Conservation (phyloP, 129 eudicot genomes). For the Flaveria ramosissima region DNA sequence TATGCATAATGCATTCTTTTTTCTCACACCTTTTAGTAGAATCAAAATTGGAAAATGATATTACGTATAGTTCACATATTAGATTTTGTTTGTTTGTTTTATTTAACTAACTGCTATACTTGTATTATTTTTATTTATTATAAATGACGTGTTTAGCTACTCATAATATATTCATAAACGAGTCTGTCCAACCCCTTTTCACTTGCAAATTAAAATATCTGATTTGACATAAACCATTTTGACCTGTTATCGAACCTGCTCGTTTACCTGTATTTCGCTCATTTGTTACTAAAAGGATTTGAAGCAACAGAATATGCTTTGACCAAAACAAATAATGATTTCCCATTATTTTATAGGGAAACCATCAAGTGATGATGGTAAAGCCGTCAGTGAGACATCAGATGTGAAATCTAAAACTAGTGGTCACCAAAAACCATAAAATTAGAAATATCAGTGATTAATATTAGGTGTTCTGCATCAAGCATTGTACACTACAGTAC, state of each 20-base stretch:
- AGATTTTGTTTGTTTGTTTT: no score
- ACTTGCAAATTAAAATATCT: neutral
- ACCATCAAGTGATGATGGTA: neutral
- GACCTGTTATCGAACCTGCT: neutral
- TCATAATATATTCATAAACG: no score
- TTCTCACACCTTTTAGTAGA: no score
- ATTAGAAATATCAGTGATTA: slow-evolving; percentile 21
- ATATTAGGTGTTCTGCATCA: neutral
- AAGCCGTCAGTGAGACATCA: slow-evolving; percentile 19
- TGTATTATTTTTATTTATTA: no score
- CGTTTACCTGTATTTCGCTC: neutral
- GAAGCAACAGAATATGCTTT: neutral
- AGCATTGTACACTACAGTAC: neutral
- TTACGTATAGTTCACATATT: no score
- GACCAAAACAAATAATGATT: neutral
- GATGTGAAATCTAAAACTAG: slow-evolving; percentile 25
- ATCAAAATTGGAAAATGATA: no score
- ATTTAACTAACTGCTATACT: no score
- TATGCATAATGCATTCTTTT: no score
- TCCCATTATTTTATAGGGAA: slow-evolving; percentile 34
- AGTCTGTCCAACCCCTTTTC: neutral
- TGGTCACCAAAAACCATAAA: slow-evolving; percentile 41
- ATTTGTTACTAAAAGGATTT: neutral
- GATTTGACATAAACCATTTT: neutral
- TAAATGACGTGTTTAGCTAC: no score